Conservation (phyloP, 805 yeast species). For the Naumovozyma castellii region DNA sequence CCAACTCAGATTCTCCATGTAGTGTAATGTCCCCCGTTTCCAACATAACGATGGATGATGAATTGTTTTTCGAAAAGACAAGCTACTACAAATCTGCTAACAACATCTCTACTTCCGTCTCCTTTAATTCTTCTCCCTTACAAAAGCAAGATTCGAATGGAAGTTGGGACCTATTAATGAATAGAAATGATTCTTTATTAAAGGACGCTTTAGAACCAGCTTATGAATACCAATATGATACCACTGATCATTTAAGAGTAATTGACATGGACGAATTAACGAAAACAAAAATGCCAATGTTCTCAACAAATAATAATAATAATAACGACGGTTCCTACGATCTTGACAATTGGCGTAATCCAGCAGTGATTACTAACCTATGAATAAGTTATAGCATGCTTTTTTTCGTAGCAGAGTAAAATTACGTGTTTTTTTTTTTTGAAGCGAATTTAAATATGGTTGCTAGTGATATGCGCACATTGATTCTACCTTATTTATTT, state of each 20-base stretch:
- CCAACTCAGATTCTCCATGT: neutral
- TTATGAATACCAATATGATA: neutral
- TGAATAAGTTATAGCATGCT: neutral
- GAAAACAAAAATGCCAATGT: neutral
- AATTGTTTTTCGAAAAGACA: neutral
- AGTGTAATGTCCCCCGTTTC: neutral
- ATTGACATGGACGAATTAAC: neutral
- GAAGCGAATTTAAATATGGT: neutral
- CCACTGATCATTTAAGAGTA: neutral
- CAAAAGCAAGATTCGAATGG: neutral
- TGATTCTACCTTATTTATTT: neutral
- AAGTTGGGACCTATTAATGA: neutral
- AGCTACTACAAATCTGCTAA: neutral
- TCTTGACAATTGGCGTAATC: conserved; percentile 38
- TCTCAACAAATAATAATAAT: neutral
- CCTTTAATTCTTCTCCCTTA: too few species aligned
- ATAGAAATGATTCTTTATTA: neutral
- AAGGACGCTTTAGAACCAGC: neutral
- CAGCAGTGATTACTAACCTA: conserved; percentile 33
- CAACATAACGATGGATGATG: neutral
- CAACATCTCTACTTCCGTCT: too few species aligned
- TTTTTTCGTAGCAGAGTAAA: neutral
- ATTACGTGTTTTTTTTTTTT: neutral
- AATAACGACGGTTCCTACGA: conserved; percentile 26
- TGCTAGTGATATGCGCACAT: neutral